Percentiles rank a stretch among this genome's conserved stretches.
Conservation (phyloP, 2,329 filamentous ascomycete species). For the Dryadomyces quercus-mongolicae region DNA sequence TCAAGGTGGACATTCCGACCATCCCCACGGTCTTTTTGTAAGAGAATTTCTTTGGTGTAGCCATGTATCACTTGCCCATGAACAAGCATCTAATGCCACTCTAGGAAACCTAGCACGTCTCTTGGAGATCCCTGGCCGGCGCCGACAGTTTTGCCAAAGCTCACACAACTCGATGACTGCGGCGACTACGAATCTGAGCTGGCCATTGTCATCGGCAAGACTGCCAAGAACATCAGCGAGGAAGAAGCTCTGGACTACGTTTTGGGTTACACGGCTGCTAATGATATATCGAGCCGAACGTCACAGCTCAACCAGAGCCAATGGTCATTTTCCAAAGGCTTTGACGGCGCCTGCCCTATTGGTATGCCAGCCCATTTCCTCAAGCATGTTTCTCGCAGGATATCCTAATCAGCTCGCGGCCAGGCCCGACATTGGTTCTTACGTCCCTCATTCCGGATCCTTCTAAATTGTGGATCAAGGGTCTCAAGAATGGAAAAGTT, state of each 20-base stretch:
- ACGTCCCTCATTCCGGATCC: conserved; percentile 28
- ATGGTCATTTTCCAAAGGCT: conserved; percentile 47
- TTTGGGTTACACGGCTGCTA: conserved; percentile 37
- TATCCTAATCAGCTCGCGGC: not conserved
- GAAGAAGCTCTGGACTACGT: conserved; percentile 45
- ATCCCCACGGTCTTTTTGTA: conserved; percentile 44
- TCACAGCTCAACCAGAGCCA: conserved; percentile 41
- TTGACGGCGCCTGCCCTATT: conserved; percentile 43
- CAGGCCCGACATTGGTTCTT: conserved; percentile 36
- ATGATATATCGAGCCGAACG: conserved; percentile 40
- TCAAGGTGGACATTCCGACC: conserved; percentile 36
- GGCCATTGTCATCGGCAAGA: conserved; percentile 40
- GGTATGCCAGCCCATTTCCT: not conserved
- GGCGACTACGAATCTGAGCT: conserved; percentile 50
- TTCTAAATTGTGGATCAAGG: conserved; percentile 25
- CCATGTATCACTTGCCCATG: too few relatives aligned
- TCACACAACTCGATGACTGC: conserved; percentile 37
- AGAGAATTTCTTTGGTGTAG: not conserved
- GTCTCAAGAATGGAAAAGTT: conserved; percentile 29
- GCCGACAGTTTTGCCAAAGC: conserved; percentile 38
- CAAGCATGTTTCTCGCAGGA: not conserved
- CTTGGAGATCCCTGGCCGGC: conserved; percentile 42
- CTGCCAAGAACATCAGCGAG: conserved; percentile 41
- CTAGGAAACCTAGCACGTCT: conserved; percentile 37
- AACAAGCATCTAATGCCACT: too few relatives aligned